phyloP scores from a whole-genome alignment of 129 eudicot species.

The Flaveria ramosissima region DNA sequence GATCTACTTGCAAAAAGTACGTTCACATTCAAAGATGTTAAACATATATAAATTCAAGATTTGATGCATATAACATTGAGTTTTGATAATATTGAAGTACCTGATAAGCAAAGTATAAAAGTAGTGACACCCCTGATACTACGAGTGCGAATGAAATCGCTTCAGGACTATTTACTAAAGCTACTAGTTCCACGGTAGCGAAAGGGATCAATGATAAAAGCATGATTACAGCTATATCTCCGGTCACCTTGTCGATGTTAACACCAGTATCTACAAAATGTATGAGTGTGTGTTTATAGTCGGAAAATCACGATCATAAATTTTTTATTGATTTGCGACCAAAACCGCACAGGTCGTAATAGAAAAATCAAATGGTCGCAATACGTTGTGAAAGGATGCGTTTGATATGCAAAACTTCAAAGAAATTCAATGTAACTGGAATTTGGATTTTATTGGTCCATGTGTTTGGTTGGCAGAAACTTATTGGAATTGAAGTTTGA shows the following conservation, averaged over 20 bases:
- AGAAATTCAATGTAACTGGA: too few relatives aligned
- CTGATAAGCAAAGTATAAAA: constrained; percentile 23
- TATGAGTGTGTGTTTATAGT: too few relatives aligned
- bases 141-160: not conserved
- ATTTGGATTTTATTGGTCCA: too few relatives aligned
- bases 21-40: too few relatives aligned
- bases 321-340: too few relatives aligned
- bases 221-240: not conserved
- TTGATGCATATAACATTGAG: not conserved
- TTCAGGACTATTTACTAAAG: not conserved
- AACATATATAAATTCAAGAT: not conserved
- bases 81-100: not conserved
- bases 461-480: too few relatives aligned
- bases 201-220: constrained; percentile 28
- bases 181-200: constrained; percentile 10
- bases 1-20: constrained; percentile 3
- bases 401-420: too few relatives aligned
- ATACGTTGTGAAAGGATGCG: too few relatives aligned
- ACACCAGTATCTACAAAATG: constrained; percentile 23
- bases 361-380: too few relatives aligned
- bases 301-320: too few relatives aligned
- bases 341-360: too few relatives aligned
- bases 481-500: too few relatives aligned
- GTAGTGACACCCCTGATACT: constrained; percentile 13
- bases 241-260: constrained; percentile 22